phyloP scores from a whole-genome alignment of 495 filamentous ascomycete species.

The Penicillium silybi region DNA sequence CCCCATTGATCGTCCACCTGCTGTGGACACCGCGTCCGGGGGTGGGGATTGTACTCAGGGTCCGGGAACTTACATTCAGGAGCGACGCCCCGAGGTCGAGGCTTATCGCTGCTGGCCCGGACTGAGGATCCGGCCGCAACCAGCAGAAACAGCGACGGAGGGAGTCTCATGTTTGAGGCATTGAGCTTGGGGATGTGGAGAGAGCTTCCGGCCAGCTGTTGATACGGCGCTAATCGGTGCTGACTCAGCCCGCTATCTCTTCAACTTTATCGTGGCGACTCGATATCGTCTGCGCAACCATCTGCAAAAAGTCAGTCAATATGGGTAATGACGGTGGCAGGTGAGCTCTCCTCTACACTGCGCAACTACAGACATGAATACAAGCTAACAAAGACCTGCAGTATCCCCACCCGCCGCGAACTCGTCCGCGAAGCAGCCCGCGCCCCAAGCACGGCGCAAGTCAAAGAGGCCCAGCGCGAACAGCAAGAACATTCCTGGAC shows the following conservation, averaged over 20 bases:
- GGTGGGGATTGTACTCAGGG: conserved; percentile 16
- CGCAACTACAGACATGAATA: neutral
- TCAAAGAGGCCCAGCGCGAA: conserved; percentile 84
- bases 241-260: conserved; percentile 28
- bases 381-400: conserved; percentile 18
- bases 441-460: conserved; percentile 74
- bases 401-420: conserved; percentile 91
- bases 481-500: conserved; percentile 81
- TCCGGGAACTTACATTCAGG: conserved; percentile 58
- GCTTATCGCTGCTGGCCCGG: conserved; percentile 36
- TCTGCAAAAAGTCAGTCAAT: conserved; percentile 7
- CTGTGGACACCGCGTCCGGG: conserved; percentile 16
- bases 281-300: conserved; percentile 1
- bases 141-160: conserved; percentile 38
- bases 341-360: conserved; percentile 29
- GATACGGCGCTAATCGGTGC: conserved; percentile 23
- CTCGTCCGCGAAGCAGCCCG: conserved; percentile 87
- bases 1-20: conserved; percentile 9
- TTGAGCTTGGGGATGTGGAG: conserved; percentile 37
- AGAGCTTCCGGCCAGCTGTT: conserved; percentile 42
- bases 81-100: conserved; percentile 61
- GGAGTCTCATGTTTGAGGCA: conserved; percentile 43
- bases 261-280: conserved; percentile 18
- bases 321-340: conserved; percentile 97
- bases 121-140: conserved; percentile 36